Conservation (phyloP, 2,329 filamentous ascomycete genomes). For the Esteya vermicola region DNA sequence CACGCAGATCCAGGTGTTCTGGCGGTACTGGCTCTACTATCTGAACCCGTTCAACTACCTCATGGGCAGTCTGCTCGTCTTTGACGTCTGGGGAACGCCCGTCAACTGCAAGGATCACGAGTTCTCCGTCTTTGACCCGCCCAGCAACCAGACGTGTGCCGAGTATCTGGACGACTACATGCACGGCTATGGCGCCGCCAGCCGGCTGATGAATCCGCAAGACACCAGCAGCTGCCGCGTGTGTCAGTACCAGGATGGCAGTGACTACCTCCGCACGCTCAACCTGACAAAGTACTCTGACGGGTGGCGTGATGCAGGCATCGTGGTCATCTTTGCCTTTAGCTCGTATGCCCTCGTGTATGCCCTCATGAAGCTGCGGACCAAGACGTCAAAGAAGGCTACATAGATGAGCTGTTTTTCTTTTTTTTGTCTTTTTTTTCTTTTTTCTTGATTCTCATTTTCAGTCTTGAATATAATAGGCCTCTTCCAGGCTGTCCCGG, state of each 20-base stretch:
- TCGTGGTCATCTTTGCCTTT: conserved; percentile 40
- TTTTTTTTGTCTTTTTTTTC: too few relatives aligned
- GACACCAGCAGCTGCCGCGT: conserved; percentile 42
- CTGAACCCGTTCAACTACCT: conserved; percentile 48
- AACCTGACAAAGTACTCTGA: conserved; percentile 47
- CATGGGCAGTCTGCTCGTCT: conserved; percentile 39
- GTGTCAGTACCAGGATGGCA: conserved; percentile 42
- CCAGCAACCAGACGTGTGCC: conserved; percentile 35
- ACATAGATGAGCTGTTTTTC: conserved; percentile 14
- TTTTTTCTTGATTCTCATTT: too few relatives aligned
- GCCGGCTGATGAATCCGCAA: conserved; percentile 45
- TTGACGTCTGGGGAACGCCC: conserved; percentile 29
- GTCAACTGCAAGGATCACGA: conserved; percentile 33
- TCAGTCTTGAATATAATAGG: too few relatives aligned
- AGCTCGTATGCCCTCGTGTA: conserved; percentile 36
- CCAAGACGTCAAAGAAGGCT: conserved; percentile 32
- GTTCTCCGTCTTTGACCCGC: conserved; percentile 36
- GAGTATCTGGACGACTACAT: conserved; percentile 42
- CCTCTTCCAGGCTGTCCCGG: too few relatives aligned
- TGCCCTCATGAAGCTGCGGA: conserved; percentile 31
- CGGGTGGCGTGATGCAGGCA: conserved; percentile 52
- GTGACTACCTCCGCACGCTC: conserved; percentile 44
- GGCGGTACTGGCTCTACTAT: conserved; percentile 52
- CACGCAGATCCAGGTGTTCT: conserved; percentile 46
- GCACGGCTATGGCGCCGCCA: conserved; percentile 27